Conservation (phyloP, 1,139 yeast species). For the Scheffersomyces lignicola region DNA sequence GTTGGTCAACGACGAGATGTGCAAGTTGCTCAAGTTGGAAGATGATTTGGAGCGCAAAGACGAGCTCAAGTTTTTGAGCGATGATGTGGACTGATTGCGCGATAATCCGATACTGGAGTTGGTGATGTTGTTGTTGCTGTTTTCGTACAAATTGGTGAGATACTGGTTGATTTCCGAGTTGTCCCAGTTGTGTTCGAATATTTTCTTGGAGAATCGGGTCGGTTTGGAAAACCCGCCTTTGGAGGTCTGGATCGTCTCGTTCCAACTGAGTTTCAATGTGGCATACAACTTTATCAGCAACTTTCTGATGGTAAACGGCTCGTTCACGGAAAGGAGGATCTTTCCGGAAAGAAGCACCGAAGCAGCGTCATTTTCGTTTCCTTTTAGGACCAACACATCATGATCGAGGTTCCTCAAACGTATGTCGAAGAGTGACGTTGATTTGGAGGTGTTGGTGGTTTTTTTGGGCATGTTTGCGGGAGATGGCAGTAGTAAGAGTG, state of each 20-base stretch:
- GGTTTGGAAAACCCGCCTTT: conserved; percentile 50
- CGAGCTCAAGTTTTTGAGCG: conserved; percentile 33
- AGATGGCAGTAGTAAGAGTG: too few relatives aligned
- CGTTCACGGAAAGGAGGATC: conserved; percentile 73
- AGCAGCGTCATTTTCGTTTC: conserved; percentile 73
- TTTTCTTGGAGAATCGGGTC: conserved; percentile 57
- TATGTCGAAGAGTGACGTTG: conserved; percentile 58
- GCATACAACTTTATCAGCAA: conserved; percentile 66
- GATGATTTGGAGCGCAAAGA: conserved; percentile 35
- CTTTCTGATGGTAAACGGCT: conserved; percentile 69
- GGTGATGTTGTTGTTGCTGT: conserved; percentile 13
- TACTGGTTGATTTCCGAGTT: conserved; percentile 50
- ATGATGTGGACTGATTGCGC: conserved; percentile 32
- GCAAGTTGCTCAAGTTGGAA: conserved; percentile 20
- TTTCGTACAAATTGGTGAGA: conserved; percentile 32
- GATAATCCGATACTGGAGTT: conserved; percentile 16
- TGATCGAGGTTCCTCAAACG: conserved; percentile 66
- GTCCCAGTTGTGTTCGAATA: conserved; percentile 81
- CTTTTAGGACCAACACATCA: conserved; percentile 81
- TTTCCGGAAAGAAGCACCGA: conserved; percentile 76
- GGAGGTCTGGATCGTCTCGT: conserved; percentile 46
- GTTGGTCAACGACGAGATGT: conserved; percentile 15
- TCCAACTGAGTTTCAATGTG: conserved; percentile 59
- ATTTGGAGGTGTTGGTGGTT: conserved; percentile 15
- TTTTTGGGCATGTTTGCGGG: conserved; percentile 22